Conservation (phyloP, 306 rosid species). For the Oemleria cerasiformis region DNA sequence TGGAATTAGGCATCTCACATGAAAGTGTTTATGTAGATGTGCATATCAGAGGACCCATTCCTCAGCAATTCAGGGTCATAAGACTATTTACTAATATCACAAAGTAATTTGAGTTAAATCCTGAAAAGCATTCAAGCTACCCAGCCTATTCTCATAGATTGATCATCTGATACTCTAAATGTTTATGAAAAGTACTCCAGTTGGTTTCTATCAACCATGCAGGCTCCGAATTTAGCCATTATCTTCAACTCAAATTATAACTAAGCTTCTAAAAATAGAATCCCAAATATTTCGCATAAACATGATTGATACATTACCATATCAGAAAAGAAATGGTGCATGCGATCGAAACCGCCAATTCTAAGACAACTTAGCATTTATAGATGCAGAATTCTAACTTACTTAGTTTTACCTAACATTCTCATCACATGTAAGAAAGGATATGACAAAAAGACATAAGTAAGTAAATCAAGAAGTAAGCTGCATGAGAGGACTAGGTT, state of each 20-base stretch:
- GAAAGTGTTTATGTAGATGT: neutral
- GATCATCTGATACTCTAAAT: neutral
- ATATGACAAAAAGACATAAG: neutral
- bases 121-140: neutral
- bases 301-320: neutral
- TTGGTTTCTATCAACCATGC: neutral
- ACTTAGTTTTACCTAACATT: neutral
- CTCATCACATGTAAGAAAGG: neutral
- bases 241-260: neutral
- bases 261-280: neutral
- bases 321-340: neutral
- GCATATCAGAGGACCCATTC: neutral
- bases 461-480: constrained; percentile 17
- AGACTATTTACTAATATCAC: neutral
- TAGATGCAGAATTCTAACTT: neutral
- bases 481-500: constrained; percentile 3
- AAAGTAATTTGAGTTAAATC: neutral
- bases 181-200: neutral
- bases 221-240: constrained; percentile 1
- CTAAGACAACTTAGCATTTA: neutral
- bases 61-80: neutral
- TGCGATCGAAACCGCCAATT: neutral
- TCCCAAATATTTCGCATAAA: neutral
- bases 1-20: constrained; percentile 4
- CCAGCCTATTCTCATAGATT: neutral